Conservation (phyloP, 495 filamentous ascomycete species). For the Podospora appendiculata region DNA sequence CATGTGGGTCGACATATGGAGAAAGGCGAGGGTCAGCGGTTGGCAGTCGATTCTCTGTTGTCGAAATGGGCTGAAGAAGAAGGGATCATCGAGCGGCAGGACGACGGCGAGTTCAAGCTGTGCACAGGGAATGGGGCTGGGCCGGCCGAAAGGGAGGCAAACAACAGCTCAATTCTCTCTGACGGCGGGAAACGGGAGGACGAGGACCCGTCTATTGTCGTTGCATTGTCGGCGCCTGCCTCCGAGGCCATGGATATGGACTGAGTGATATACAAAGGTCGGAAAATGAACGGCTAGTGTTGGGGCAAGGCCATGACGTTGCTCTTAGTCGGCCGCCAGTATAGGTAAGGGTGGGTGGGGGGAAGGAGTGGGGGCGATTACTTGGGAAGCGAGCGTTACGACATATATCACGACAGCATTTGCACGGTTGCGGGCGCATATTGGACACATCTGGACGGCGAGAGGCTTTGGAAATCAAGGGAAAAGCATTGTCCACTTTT, state of each 20-base stretch:
- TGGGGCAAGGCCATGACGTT: not conserved
- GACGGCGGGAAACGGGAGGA: slow-evolving; percentile 22
- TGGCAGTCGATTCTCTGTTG: slow-evolving; percentile 44
- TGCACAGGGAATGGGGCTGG: slow-evolving; percentile 23
- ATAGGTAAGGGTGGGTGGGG: not conserved
- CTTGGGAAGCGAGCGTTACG: not conserved
- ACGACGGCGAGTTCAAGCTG: slow-evolving; percentile 42
- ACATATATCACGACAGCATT: slow-evolving; percentile 1
- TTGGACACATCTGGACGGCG: not conserved
- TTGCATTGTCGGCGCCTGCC: slow-evolving; percentile 16
- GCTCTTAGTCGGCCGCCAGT: not conserved
- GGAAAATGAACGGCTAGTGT: not conserved
- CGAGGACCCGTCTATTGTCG: slow-evolving; percentile 27
- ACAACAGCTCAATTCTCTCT: slow-evolving; percentile 5
- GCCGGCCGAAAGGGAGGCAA: slow-evolving; percentile 10
- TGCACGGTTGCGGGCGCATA: not conserved
- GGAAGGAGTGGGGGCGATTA: not conserved
- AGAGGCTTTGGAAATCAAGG: too few relatives aligned
- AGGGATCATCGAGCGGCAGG: slow-evolving; percentile 48
- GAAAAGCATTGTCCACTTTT: too few relatives aligned
- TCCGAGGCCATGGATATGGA: slow-evolving; percentile 20
- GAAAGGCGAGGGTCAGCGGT: slow-evolving; percentile 42
- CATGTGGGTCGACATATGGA: slow-evolving; percentile 90
- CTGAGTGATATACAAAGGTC: not conserved
- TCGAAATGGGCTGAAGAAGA: slow-evolving; percentile 50